Evolutionary conservation across 2,329 filamentous ascomycete genomes (phyloP).

Genomic region (Monosporascus sp.): DNA sequence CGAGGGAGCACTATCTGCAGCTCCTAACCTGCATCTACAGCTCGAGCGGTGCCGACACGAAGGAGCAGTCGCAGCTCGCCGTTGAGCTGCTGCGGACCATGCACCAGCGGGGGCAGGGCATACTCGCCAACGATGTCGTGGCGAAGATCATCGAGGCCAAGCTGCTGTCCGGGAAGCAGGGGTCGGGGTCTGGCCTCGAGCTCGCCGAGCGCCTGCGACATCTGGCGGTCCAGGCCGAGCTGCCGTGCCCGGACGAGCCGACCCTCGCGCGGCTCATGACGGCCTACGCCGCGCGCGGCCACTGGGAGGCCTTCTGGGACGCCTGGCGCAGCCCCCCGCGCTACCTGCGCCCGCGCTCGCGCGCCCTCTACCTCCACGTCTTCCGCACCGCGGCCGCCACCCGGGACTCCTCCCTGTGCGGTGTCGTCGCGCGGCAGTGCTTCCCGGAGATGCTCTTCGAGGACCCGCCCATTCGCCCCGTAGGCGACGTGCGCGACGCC

Average conservation of each 20-base stretch:
- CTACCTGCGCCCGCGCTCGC: constrained; percentile 41
- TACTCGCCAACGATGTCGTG: constrained; percentile 44
- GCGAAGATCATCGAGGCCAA: constrained; percentile 40
- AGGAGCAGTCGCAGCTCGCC: constrained; percentile 32
- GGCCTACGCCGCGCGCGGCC: constrained; percentile 38
- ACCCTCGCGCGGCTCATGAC: constrained; percentile 38
- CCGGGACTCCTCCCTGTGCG: constrained; percentile 37
- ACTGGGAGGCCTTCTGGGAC: constrained; percentile 57
- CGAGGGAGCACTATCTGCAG: constrained; percentile 28
- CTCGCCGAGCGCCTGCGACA: constrained; percentile 35
- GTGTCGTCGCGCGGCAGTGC: constrained; percentile 44
- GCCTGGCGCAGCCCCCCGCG: constrained; percentile 52
- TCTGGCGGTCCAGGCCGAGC: constrained; percentile 33
- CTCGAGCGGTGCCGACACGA: constrained; percentile 8
- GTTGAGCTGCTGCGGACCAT: constrained; percentile 40
- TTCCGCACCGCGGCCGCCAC: constrained; percentile 45
- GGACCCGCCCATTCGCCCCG: constrained; percentile 39
- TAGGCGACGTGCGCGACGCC: constrained; percentile 38
- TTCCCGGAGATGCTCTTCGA: constrained; percentile 57
- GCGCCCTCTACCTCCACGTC: constrained; percentile 49
- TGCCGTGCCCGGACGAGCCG: constrained; percentile 32
- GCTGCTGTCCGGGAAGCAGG: constrained; percentile 26
- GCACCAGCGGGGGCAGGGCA: constrained; percentile 37
- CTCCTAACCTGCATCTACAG: constrained; percentile 36
- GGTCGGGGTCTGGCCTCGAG: constrained; percentile 27